Conservation (phyloP, 495 filamentous ascomycete species). For the Trichocladium uniseriatum region DNA sequence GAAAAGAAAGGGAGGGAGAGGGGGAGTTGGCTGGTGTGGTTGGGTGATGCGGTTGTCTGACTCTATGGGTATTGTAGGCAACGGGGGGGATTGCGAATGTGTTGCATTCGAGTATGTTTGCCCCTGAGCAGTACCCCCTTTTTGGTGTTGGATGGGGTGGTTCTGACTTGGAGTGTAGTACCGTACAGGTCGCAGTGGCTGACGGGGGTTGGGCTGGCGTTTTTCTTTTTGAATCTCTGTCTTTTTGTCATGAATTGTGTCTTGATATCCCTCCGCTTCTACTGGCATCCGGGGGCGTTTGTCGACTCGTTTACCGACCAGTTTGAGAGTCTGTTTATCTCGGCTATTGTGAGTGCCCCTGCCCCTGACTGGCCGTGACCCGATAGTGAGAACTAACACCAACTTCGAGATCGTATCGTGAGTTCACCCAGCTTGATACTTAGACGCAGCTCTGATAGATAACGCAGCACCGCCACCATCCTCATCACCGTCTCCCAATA, state of each 20-base stretch:
- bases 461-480: slow-evolving; percentile 62
- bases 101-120: slow-evolving; percentile 55
- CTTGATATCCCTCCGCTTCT: slow-evolving; percentile 61
- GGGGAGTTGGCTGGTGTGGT: no score
- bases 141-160: not conserved
- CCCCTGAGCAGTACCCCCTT: not conserved
- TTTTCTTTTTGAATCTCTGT: slow-evolving; percentile 67
- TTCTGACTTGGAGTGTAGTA: slow-evolving; percentile 34
- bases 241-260: slow-evolving; percentile 62
- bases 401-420: slow-evolving; percentile 7
- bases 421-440: no score
- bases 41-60: no score
- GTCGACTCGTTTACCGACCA: slow-evolving; percentile 65
- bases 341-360: slow-evolving; percentile 46
- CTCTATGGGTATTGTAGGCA: slow-evolving; percentile 33
- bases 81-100: slow-evolving; percentile 80
- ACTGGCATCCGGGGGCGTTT: slow-evolving; percentile 61
- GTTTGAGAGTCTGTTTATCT: slow-evolving; percentile 71
- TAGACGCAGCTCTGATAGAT: no score
- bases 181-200: slow-evolving; percentile 63
- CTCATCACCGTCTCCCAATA: slow-evolving; percentile 75
- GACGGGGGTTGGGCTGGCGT: slow-evolving; percentile 58
- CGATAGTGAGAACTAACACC: not conserved
- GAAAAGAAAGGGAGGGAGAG: no score
- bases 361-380: not conserved